A percentile compares a stretch with the other conserved stretches of the same genome.
Evolutionary conservation across 768 basidiomycete species (phyloP).

Genomic region (Rhizopogon salebrosus): DNA sequence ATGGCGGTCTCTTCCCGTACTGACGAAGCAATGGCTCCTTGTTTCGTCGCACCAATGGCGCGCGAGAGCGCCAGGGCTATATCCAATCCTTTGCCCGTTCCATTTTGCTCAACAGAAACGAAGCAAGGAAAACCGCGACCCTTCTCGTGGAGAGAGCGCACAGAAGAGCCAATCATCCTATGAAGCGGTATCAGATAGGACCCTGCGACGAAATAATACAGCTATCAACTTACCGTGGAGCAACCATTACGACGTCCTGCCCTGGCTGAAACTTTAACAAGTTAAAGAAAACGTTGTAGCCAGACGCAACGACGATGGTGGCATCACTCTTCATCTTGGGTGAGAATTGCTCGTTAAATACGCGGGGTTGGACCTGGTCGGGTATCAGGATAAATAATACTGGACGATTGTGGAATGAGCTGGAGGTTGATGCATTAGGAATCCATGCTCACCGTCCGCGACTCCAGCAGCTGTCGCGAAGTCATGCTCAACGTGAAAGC

Average conservation of each 20-base stretch:
- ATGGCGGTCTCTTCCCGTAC: conserved; percentile 59
- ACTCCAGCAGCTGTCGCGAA: conserved; percentile 49
- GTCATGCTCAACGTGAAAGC: conserved; percentile 53
- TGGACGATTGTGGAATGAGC: conserved; percentile 15
- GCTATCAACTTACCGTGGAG: conserved; percentile 40
- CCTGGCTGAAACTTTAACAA: conserved; percentile 46
- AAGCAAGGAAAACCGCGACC: conserved; percentile 62
- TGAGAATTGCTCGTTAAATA: conserved; percentile 54
- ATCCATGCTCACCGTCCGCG: conserved; percentile 42
- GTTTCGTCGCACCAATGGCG: conserved; percentile 57
- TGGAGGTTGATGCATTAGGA: background rate
- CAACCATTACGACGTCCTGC: conserved; percentile 64
- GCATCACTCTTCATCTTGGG: conserved; percentile 44
- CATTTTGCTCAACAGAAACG: conserved; percentile 60
- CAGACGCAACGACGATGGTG: conserved; percentile 55
- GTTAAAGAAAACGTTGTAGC: conserved; percentile 62
- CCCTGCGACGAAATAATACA: background rate
- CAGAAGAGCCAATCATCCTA: conserved; percentile 66
- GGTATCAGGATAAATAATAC: conserved; percentile 60
- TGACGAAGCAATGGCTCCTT: conserved; percentile 59
- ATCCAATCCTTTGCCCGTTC: conserved; percentile 40
- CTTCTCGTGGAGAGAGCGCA: conserved; percentile 55
- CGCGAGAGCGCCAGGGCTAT: conserved; percentile 49
- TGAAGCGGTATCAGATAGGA: background rate
- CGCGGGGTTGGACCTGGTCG: conserved; percentile 56